Conservation (phyloP, 2,329 filamentous ascomycete species). For the Arthrinium phaeospermum region DNA sequence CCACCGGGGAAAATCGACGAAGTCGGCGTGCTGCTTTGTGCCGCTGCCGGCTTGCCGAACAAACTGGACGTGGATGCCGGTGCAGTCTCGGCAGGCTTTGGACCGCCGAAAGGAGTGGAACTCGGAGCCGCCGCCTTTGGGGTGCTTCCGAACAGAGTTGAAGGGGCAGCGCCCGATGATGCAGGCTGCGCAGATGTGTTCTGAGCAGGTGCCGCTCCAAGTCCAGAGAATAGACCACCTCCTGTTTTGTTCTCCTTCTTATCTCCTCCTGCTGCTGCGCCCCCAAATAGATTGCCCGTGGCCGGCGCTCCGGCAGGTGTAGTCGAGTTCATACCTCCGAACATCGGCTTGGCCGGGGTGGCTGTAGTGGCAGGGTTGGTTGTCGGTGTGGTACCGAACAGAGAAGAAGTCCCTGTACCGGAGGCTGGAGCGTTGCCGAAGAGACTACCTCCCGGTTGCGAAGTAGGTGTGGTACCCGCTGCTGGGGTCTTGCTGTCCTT, state of each 20-base stretch:
- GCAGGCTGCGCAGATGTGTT: constrained; percentile 35
- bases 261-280: constrained; percentile 30
- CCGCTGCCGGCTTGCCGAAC: constrained; percentile 27
- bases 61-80: constrained; percentile 24
- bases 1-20: background rate
- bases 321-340: constrained; percentile 53
- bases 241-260: constrained; percentile 35
- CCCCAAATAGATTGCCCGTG: constrained; percentile 25
- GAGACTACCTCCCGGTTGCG: constrained; percentile 33
- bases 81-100: constrained; percentile 31
- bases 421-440: constrained; percentile 26
- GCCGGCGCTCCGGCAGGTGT: constrained; percentile 63
- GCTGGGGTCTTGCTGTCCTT: constrained; percentile 31
- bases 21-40: constrained; percentile 27
- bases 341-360: constrained; percentile 55
- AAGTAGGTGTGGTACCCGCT: constrained; percentile 29
- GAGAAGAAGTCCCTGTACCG: constrained; percentile 24
- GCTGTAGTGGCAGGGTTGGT: constrained; percentile 35
- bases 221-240: constrained; percentile 32
- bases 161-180: constrained; percentile 21
- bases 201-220: constrained; percentile 40
- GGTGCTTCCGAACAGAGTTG: constrained; percentile 29
- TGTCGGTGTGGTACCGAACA: constrained; percentile 31
- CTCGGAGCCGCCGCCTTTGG: constrained; percentile 1
- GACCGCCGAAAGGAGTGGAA: constrained; percentile 27